Evolutionary conservation across 1,139 yeast genomes (phyloP).

Genomic region (Meyerozyma guilliermondii): DNA sequence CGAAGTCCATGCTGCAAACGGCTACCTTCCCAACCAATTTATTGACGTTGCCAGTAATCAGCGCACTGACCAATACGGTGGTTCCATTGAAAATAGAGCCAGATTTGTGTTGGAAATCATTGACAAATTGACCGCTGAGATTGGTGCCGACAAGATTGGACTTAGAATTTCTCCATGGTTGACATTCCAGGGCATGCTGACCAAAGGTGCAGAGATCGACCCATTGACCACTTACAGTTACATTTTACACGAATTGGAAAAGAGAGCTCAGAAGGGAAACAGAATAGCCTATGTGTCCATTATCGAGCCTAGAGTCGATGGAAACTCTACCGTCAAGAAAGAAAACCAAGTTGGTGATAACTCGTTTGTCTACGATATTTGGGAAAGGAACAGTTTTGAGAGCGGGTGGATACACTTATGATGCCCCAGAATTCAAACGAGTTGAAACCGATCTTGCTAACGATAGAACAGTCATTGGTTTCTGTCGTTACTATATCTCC

Average conservation of each 20-base stretch:
- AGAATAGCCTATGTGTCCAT: constrained; percentile 10
- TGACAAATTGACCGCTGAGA: constrained; percentile 13
- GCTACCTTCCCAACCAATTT: constrained; percentile 13
- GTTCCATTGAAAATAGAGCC: constrained; percentile 14
- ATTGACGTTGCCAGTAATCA: constrained; percentile 9
- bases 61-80: constrained; percentile 16
- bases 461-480: constrained; percentile 5
- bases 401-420: constrained; percentile 30
- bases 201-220: constrained; percentile 26
- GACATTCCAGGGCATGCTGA: constrained; percentile 22
- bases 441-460: constrained; percentile 2
- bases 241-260: constrained; percentile 13
- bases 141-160: constrained; percentile 10
- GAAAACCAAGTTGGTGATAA: constrained; percentile 13
- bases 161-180: constrained; percentile 12
- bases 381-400: constrained; percentile 46
- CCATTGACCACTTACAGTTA: constrained; percentile 29
- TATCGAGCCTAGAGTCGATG: constrained; percentile 21
- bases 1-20: constrained; percentile 15
- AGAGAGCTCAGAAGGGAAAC: constrained; percentile 9
- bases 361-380: constrained; percentile 34
- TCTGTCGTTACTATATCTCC: constrained; percentile 11
- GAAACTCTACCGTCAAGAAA: constrained; percentile 8
- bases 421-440: constrained; percentile 7
- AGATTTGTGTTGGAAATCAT: constrained; percentile 12